Percentiles rank a stretch among this genome's conserved stretches.
Conservation (phyloP, 495 filamentous ascomycete species). For the Neurospora sp. region DNA sequence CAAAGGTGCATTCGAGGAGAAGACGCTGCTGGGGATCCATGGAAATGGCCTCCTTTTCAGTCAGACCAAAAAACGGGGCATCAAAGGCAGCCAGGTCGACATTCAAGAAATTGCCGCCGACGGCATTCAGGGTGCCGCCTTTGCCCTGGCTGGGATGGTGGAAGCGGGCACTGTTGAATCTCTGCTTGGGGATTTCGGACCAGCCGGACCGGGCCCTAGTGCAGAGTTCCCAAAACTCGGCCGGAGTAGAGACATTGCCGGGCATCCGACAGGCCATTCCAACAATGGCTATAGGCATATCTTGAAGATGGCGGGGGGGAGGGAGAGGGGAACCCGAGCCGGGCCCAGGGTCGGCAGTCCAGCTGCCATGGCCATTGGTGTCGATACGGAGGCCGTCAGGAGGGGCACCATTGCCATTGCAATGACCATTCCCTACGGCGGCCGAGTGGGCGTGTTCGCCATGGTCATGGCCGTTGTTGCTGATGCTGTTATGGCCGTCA, state of each 20-base stretch:
- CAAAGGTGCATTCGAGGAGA: slow-evolving; percentile 71
- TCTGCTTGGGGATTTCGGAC: slow-evolving; percentile 53
- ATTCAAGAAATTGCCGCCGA: slow-evolving; percentile 70
- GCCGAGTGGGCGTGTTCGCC: slow-evolving; percentile 8
- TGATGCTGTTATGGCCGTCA: slow-evolving; percentile 26
- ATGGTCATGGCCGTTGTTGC: slow-evolving; percentile 27
- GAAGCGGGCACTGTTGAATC: slow-evolving; percentile 59
- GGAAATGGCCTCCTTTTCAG: slow-evolving; percentile 59
- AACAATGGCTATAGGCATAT: slow-evolving; percentile 45
- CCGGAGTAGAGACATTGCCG: slow-evolving; percentile 41
- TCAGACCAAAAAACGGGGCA: slow-evolving; percentile 77
- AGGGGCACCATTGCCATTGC: slow-evolving; percentile 10
- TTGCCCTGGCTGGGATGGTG: slow-evolving; percentile 69
- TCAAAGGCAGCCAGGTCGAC: slow-evolving; percentile 69
- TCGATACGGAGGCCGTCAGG: background rate
- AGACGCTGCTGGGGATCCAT: slow-evolving; percentile 80
- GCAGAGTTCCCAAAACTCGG: slow-evolving; percentile 48
- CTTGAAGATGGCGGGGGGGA: background rate
- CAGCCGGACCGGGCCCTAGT: slow-evolving; percentile 51
- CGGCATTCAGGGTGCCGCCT: slow-evolving; percentile 59
- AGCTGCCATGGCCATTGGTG: slow-evolving; percentile 12
- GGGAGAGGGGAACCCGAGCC: slow-evolving; percentile 3
- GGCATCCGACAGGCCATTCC: slow-evolving; percentile 46
- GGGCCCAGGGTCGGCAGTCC: background rate
- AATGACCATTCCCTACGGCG: slow-evolving; percentile 9